Base-by-base conservation (phyloP, 2,329 filamentous ascomycete genomes). In the Chaetoscypha palmicola region DNA sequence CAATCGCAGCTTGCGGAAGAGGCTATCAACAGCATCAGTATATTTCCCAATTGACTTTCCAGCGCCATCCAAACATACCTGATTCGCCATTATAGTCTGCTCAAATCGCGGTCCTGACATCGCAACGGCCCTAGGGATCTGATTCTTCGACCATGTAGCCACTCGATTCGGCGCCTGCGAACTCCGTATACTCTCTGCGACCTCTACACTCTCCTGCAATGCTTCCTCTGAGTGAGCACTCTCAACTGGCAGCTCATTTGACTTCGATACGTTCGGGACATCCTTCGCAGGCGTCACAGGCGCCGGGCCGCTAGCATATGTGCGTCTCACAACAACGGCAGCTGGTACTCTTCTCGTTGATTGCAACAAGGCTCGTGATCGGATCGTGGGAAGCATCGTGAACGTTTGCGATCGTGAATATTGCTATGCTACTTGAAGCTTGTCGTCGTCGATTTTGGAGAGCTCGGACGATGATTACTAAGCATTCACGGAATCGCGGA, bases 61-160 rank as follows among this genome's bases (percentile, higher is more conserved):
- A 10, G 8, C 8, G 10, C 8, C 30, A n/a, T 3, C 4, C 4
- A 22, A 12, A 12, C 79, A 56, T 72, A 96, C 91, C 86, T 98
- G 92, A 55, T 83, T 70, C 58, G 83, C 79, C 69, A 97, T 91
- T 61, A 94, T 87, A 24, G 88, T 97, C 79, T 97, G 91, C 74
- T 98, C 92, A 62, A 98, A 98, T 57, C 91, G 76, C 53, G 92
- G 92, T 32, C 92, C 92, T 32, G 81, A 80, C 91, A 98, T 98
- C 41, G 89, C 92, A 66, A 80, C 68, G 42, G 79, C 76, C 59
- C 91, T 76, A 30, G 88, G 80, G 66, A 79, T 79, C 74, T 98
- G 92, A 69, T 80, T 94, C 61, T 79, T 71, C 49, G 87, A 88
- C 92, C 92, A 98, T 48, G 87, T 76, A 4, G 68, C 77, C 47